phyloP scores from a whole-genome alignment of 805 yeast genomes.

The Cyberlindnera petersonii region DNA sequence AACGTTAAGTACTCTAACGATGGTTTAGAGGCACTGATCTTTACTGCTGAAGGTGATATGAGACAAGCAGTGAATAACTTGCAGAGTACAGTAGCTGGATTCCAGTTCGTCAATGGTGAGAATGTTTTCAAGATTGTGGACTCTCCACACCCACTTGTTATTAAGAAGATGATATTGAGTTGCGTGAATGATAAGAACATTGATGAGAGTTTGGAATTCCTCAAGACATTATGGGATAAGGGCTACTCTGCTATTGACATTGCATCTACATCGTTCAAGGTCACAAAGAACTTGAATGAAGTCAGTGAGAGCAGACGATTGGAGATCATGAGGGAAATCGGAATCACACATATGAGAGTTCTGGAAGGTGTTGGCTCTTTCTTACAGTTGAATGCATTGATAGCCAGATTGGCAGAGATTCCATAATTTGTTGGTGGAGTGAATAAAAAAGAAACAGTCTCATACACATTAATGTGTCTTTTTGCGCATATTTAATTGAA shows the following conservation, averaged over 20 bases:
- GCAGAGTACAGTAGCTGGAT: slow-evolving; percentile 93
- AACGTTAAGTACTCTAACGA: slow-evolving; percentile 76
- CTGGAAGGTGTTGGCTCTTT: slow-evolving; percentile 90
- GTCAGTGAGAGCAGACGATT: slow-evolving; percentile 66
- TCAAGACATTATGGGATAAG: slow-evolving; percentile 74
- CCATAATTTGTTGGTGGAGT: too few relatives aligned
- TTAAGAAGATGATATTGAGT: slow-evolving; percentile 62
- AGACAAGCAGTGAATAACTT: slow-evolving; percentile 94
- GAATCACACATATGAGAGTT: slow-evolving; percentile 86
- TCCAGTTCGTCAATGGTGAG: slow-evolving; percentile 83
- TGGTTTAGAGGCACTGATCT: slow-evolving; percentile 87
- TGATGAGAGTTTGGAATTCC: slow-evolving; percentile 60
- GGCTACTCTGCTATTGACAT: slow-evolving; percentile 95
- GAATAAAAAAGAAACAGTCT: too few relatives aligned
- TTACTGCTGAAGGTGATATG: slow-evolving; percentile 98
- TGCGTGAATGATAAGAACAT: slow-evolving; percentile 40
- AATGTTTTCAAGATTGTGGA: slow-evolving; percentile 95
- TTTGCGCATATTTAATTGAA: too few relatives aligned
- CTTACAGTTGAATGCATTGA: slow-evolving; percentile 79
- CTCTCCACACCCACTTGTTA: slow-evolving; percentile 89
- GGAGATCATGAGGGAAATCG: slow-evolving; percentile 80
- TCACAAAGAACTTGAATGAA: slow-evolving; percentile 69
- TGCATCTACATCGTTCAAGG: slow-evolving; percentile 85
- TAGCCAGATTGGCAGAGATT: slow-evolving; percentile 46
- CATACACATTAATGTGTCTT: too few relatives aligned